A percentile compares a stretch with the other conserved stretches of the same genome.
Conservation (phyloP, 306 rosid species). For the Dryas alaskensis region DNA sequence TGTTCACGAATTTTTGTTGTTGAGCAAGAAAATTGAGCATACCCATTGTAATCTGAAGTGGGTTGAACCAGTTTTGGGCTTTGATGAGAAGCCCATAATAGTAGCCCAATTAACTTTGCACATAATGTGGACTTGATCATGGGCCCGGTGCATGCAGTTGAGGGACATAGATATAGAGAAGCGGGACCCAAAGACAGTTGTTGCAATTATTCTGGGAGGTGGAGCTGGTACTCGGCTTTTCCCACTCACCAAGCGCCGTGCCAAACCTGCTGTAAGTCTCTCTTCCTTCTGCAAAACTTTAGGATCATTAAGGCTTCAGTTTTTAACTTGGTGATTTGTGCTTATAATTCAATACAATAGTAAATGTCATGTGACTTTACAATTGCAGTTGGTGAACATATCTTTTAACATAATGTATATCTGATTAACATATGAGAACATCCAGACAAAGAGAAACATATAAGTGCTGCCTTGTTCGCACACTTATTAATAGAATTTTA, state of each 20-base stretch:
- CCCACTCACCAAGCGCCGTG: constrained; percentile 89
- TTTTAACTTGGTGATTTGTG: neutral
- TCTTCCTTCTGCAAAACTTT: neutral
- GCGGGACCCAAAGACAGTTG: constrained; percentile 66
- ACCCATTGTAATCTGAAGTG: neutral
- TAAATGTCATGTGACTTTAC: no score
- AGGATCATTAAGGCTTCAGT: neutral
- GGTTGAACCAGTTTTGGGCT: no score
- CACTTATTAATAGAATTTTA: no score
- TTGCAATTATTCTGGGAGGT: constrained; percentile 87
- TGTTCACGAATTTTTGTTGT: no score
- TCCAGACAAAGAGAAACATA: no score
- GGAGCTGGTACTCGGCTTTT: constrained; percentile 99
- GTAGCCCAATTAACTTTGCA: neutral
- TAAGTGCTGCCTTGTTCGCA: no score
- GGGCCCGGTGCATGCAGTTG: constrained; percentile 42
- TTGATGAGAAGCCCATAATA: no score
- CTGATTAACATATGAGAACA: no score
- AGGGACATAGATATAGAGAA: constrained; percentile 50
- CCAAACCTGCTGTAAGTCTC: constrained; percentile 83
- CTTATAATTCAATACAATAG: no score
- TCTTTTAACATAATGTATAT: no score
- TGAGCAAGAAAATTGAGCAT: no score
- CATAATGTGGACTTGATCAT: neutral
- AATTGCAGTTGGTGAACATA: no score